phyloP scores from a whole-genome alignment of 2,329 filamentous ascomycete genomes.

The Penicillium sp. region DNA sequence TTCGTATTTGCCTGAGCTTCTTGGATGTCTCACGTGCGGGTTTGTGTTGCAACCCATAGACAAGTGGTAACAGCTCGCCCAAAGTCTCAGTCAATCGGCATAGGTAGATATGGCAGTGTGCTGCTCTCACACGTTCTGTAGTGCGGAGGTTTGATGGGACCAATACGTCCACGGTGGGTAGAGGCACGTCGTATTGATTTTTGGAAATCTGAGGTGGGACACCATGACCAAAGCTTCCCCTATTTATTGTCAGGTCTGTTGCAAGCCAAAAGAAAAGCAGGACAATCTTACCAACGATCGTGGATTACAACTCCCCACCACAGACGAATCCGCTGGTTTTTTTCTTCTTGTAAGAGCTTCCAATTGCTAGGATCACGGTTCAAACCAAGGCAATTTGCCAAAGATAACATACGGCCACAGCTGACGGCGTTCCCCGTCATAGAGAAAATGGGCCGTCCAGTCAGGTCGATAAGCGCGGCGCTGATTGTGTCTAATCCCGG shows the following conservation, averaged over 20 bases:
- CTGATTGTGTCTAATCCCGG: constrained; percentile 59
- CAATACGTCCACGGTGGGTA: constrained; percentile 48
- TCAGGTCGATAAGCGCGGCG: constrained; percentile 58
- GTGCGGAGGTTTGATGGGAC: constrained; percentile 35
- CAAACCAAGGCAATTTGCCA: constrained; percentile 56
- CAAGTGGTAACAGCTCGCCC: constrained; percentile 46
- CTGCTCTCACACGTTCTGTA: constrained; percentile 45
- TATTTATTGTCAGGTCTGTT: constrained; percentile 22
- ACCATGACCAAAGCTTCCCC: constrained; percentile 56
- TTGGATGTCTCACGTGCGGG: constrained; percentile 45
- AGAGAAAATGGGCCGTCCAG: constrained; percentile 59
- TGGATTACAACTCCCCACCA: constrained; percentile 60
- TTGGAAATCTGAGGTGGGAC: constrained; percentile 54
- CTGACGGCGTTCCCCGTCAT: constrained; percentile 58
- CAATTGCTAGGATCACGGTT: constrained; percentile 55
- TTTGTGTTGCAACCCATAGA: constrained; percentile 46
- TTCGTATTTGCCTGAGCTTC: constrained; percentile 45
- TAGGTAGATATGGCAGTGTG: constrained; percentile 53
- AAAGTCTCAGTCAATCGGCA: constrained; percentile 51
- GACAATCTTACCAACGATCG: constrained; percentile 48
- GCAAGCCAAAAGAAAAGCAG: neutral
- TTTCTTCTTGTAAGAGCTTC: constrained; percentile 52
- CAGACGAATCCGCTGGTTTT: constrained; percentile 50
- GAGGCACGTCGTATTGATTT: constrained; percentile 55
- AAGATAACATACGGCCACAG: constrained; percentile 52